Evolutionary conservation across 169 alveolate genomes (phyloP).

Genomic region (Plasmodium inui): DNA sequence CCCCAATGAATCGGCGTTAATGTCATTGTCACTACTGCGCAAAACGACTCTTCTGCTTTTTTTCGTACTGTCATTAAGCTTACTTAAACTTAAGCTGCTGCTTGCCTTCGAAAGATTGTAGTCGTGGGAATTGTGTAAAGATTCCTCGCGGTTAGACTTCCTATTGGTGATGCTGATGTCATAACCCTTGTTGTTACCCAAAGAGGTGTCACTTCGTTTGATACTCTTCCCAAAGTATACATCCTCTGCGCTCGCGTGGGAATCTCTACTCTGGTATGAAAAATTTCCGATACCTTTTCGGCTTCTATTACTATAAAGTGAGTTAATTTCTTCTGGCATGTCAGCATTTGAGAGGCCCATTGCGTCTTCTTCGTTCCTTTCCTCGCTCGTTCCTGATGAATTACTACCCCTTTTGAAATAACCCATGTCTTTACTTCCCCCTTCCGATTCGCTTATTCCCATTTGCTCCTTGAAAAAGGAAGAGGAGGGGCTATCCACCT

Average conservation of each 20-base stretch:
- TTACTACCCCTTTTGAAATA: slow-evolving; percentile 13
- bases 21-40: not conserved
- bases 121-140: not conserved
- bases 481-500: slow-evolving; percentile 11
- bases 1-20: not conserved
- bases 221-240: not conserved
- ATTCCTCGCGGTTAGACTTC: not conserved
- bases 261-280: not conserved
- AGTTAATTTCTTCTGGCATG: not conserved
- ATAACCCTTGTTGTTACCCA: not conserved
- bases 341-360: not conserved
- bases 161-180: not conserved
- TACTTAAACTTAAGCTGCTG: slow-evolving; percentile 3
- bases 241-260: not conserved
- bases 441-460: not conserved
- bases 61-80: not conserved
- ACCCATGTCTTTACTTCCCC: not conserved
- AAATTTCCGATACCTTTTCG: not conserved
- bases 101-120: not conserved
- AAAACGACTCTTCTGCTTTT: not conserved
- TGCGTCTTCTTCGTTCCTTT: not conserved
- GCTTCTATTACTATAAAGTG: not conserved
- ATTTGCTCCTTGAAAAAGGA: slow-evolving; percentile 1
- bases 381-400: not conserved
- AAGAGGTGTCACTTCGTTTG: not conserved